These are phyloP conservation scores for Ustilaginoidea virens DNA, from an alignment of 2,329 filamentous ascomycete species.

Conservation along the genomic window DNA sequence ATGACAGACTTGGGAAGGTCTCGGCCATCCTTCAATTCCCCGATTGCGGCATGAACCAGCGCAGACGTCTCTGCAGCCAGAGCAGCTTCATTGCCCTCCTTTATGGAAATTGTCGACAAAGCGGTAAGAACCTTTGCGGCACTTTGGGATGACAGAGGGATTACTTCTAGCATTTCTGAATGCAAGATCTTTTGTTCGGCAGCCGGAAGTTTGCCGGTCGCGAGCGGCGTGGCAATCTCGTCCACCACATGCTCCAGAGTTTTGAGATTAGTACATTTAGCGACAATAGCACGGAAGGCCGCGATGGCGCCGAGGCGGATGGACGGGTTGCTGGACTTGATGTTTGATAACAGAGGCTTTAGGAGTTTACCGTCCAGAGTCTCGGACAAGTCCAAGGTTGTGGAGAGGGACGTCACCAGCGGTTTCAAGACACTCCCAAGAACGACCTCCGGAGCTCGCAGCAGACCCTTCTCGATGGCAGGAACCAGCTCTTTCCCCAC, in stretches of 20 bases:
- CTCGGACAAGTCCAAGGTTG: constrained; percentile 60
- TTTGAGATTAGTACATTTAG: constrained; percentile 39
- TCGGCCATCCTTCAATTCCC: constrained; percentile 43
- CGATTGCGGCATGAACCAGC: constrained; percentile 48
- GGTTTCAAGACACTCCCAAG: constrained; percentile 64
- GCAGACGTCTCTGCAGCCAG: constrained; percentile 60
- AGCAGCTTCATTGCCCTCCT: constrained; percentile 81
- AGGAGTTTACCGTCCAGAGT: constrained; percentile 56
- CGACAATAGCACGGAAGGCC: constrained; percentile 58
- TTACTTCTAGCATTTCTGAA: constrained; percentile 59
- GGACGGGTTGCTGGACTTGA: constrained; percentile 72
- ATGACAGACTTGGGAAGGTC: constrained; percentile 50
- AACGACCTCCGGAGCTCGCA: constrained; percentile 82
- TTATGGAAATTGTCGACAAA: constrained; percentile 53
- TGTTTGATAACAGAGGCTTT: constrained; percentile 76
- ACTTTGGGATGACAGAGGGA: constrained; percentile 44
- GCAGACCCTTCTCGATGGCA: constrained; percentile 71
- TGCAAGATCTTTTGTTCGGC: constrained; percentile 75
- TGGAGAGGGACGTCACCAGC: constrained; percentile 54
- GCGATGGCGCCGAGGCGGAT: constrained; percentile 64
- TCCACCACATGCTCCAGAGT: constrained; percentile 53
- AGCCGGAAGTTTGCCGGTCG: constrained; percentile 66
- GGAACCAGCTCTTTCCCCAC: constrained; percentile 63
- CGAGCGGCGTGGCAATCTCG: constrained; percentile 67
- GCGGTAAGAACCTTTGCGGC: constrained; percentile 51